phyloP scores from a whole-genome alignment of 2,329 filamentous ascomycete species.

The Shiraia sp. region DNA sequence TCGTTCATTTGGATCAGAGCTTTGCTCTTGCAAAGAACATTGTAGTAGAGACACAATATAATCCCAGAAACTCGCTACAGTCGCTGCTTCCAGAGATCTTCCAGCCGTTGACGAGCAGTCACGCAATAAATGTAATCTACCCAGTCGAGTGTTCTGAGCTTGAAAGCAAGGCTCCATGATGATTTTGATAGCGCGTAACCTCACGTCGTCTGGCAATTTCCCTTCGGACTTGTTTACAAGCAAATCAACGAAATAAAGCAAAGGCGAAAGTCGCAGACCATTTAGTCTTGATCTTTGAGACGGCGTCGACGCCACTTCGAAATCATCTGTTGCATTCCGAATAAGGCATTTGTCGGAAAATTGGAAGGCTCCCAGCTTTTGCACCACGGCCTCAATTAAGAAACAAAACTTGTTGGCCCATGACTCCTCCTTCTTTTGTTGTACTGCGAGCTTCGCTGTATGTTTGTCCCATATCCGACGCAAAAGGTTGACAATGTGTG shows the following conservation, averaged over 20 bases:
- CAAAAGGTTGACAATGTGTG: slow-evolving; percentile 70
- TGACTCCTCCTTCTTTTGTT: slow-evolving; percentile 42
- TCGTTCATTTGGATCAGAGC: slow-evolving; percentile 25
- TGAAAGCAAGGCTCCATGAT: slow-evolving; percentile 64
- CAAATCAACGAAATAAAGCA: slow-evolving; percentile 68
- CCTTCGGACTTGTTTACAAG: slow-evolving; percentile 53
- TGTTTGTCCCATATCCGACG: slow-evolving; percentile 69
- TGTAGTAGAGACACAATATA: slow-evolving; percentile 26
- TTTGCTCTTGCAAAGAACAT: slow-evolving; percentile 26
- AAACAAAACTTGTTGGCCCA: slow-evolving; percentile 57
- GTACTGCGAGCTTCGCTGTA: slow-evolving; percentile 41
- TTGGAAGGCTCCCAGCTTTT: slow-evolving; percentile 53
- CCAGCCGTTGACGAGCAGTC: slow-evolving; percentile 35
- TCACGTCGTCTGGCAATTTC: slow-evolving; percentile 45
- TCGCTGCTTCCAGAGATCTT: slow-evolving; percentile 18
- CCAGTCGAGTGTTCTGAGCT: slow-evolving; percentile 38
- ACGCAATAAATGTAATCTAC: slow-evolving; percentile 45
- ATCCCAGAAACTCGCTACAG: slow-evolving; percentile 34
- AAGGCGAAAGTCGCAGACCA: slow-evolving; percentile 59
- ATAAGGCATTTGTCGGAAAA: slow-evolving; percentile 56
- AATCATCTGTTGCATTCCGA: slow-evolving; percentile 61
- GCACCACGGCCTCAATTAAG: slow-evolving; percentile 56
- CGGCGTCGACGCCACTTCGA: slow-evolving; percentile 68
- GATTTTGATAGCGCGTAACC: slow-evolving; percentile 45
- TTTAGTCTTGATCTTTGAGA: slow-evolving; percentile 59